A percentile compares a stretch with the other conserved stretches of the same genome.
phyloP scores from a whole-genome alignment of 768 basidiomycete species.

The Suillus discolor region DNA sequence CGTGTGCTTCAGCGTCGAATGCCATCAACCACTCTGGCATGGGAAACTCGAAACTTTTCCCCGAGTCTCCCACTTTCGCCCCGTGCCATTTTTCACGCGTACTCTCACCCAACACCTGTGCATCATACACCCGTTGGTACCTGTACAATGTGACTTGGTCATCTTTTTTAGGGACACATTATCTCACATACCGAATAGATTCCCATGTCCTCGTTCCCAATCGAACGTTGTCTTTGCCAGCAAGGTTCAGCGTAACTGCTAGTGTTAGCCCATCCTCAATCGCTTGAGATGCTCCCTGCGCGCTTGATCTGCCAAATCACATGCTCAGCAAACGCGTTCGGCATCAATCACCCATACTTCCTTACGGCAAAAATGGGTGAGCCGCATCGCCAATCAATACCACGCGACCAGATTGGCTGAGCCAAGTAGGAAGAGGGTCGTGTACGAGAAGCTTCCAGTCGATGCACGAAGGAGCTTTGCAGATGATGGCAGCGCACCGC shows the following conservation, averaged over 20 bases:
- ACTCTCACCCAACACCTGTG: conserved; percentile 27
- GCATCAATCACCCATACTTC: neutral
- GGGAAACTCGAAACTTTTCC: conserved; percentile 19
- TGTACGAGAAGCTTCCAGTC: conserved; percentile 45
- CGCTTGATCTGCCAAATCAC: conserved; percentile 14
- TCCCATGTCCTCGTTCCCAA: conserved; percentile 20
- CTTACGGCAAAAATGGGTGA: conserved; percentile 33
- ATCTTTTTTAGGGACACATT: neutral
- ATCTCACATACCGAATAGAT: conserved; percentile 12
- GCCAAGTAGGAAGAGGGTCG: conserved; percentile 39
- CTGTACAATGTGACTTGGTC: conserved; percentile 8
- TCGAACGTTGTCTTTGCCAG: conserved; percentile 5
- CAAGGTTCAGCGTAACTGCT: conserved; percentile 27
- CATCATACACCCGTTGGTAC: conserved; percentile 26
- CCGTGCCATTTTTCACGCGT: conserved; percentile 28
- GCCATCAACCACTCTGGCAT: conserved; percentile 31
- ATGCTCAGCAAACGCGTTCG: neutral
- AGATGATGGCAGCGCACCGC: conserved; percentile 25
- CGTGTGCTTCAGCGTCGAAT: conserved; percentile 30
- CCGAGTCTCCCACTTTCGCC: conserved; percentile 19
- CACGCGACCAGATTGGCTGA: conserved; percentile 27
- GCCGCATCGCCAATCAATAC: conserved; percentile 32
- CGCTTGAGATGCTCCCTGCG: conserved; percentile 43
- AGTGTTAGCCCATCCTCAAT: conserved; percentile 43
- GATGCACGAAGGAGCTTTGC: conserved; percentile 28